Evolutionary conservation across 768 basidiomycete species (phyloP).

Genomic region (Phylloporus sp.): DNA sequence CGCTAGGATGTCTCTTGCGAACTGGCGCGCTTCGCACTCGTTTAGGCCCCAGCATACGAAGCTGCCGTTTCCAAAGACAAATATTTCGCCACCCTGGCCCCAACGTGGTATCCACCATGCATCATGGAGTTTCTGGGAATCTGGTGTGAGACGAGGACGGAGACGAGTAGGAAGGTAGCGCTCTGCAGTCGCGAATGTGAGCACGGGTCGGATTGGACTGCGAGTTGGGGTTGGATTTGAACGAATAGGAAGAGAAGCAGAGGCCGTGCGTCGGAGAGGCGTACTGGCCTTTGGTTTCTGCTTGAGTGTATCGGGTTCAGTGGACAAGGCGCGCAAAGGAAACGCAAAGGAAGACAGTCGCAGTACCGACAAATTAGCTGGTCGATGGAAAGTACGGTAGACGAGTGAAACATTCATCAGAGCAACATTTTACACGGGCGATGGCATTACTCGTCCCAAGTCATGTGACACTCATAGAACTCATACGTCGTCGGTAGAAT

Average conservation of each 20-base stretch:
- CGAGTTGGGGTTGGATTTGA: constrained; percentile 84
- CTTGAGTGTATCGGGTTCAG: constrained; percentile 33
- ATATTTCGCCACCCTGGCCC: constrained; percentile 74
- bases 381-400: constrained; percentile 6
- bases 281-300: constrained; percentile 81
- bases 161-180: constrained; percentile 70
- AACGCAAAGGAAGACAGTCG: neutral
- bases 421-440: neutral
- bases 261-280: constrained; percentile 75
- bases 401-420: constrained; percentile 16
- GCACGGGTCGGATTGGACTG: constrained; percentile 68
- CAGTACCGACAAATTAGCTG: neutral
- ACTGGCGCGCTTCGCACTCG: constrained; percentile 68
- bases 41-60: constrained; percentile 89
- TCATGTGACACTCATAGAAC: too few species aligned
- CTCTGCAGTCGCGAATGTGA: constrained; percentile 82
- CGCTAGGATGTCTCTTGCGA: constrained; percentile 59
- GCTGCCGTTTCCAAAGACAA: constrained; percentile 84
- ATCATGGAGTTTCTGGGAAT: constrained; percentile 64
- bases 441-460: too few species aligned
- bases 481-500: too few species aligned
- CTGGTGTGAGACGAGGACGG: constrained; percentile 49
- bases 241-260: constrained; percentile 82
- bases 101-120: constrained; percentile 78
- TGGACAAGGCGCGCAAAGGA: constrained; percentile 13